Evolutionary conservation across 371 early-diverging fungal genomes (phyloP).

Genomic region (Haplosporangium sp.): DNA sequence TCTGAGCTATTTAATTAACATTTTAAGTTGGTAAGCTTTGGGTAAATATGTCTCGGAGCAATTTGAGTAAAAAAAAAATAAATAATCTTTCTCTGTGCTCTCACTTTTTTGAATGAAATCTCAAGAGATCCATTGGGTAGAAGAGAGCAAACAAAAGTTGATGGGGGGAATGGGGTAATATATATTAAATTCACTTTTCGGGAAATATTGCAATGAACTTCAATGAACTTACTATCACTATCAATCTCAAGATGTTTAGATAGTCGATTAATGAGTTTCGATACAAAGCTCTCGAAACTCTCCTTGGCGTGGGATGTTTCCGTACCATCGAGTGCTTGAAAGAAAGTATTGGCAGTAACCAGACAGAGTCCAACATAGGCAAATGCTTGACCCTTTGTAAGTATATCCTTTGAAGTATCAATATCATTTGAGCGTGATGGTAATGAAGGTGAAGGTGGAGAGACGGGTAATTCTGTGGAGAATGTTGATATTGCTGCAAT

Average conservation of each 20-base stretch:
- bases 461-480: neutral
- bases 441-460: neutral
- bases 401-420: slow-evolving; percentile 48
- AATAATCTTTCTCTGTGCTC: neutral
- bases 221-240: slow-evolving; percentile 39
- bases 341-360: slow-evolving; percentile 50
- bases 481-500: slow-evolving; percentile 2
- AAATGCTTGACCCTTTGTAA: slow-evolving; percentile 52
- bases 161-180: neutral
- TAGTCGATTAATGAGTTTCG: slow-evolving; percentile 50
- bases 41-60: no score
- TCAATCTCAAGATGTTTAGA: slow-evolving; percentile 50
- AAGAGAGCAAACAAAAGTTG: neutral
- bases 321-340: slow-evolving; percentile 48
- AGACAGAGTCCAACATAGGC: slow-evolving; percentile 54
- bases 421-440: slow-evolving; percentile 27
- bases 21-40: no score
- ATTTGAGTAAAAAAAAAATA: no score
- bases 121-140: neutral
- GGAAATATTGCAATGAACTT: slow-evolving; percentile 3
- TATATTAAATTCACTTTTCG: neutral
- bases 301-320: slow-evolving; percentile 51
- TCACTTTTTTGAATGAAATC: neutral
- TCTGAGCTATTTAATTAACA: slow-evolving; percentile 32
- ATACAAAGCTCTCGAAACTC: slow-evolving; percentile 50